These are phyloP conservation scores for Boletus coccyginus DNA, from an alignment of 768 basidiomycete genomes.

Conservation along the genomic window DNA sequence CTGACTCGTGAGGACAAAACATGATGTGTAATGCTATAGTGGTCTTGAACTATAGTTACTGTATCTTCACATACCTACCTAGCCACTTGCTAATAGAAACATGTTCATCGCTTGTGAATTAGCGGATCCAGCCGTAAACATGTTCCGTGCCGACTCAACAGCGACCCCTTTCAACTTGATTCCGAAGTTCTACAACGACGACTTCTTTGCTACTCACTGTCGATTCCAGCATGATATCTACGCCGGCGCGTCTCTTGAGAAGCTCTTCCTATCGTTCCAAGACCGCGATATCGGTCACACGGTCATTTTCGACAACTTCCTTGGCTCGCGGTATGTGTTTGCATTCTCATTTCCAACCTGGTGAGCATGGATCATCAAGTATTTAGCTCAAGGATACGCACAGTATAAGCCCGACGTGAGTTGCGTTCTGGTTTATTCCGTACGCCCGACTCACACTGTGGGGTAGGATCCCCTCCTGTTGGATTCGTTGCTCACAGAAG, in stretches of 20 bases:
- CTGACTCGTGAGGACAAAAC: background rate
- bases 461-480: slow-evolving; percentile 78
- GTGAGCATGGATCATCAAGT: background rate
- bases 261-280: slow-evolving; percentile 9
- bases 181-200: background rate
- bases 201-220: background rate
- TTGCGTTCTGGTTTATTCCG: background rate
- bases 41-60: slow-evolving; percentile 2
- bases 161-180: background rate
- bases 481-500: slow-evolving; percentile 80
- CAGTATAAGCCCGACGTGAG: slow-evolving; percentile 24
- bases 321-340: slow-evolving; percentile 17
- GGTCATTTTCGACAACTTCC: slow-evolving; percentile 21
- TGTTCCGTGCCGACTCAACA: slow-evolving; percentile 18
- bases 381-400: slow-evolving; percentile 17
- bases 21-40: background rate
- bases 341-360: background rate
- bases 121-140: background rate
- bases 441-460: background rate
- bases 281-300: slow-evolving; percentile 9
- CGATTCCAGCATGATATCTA: background rate
- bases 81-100: background rate
- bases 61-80: background rate
- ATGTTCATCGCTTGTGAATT: too few species aligned
- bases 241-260: slow-evolving; percentile 1